A percentile compares a stretch with the other conserved stretches of the same genome.
Evolutionary conservation across 1,284 basidiomycete species (phyloP).

Genomic region (Trichosporon sp.): DNA sequence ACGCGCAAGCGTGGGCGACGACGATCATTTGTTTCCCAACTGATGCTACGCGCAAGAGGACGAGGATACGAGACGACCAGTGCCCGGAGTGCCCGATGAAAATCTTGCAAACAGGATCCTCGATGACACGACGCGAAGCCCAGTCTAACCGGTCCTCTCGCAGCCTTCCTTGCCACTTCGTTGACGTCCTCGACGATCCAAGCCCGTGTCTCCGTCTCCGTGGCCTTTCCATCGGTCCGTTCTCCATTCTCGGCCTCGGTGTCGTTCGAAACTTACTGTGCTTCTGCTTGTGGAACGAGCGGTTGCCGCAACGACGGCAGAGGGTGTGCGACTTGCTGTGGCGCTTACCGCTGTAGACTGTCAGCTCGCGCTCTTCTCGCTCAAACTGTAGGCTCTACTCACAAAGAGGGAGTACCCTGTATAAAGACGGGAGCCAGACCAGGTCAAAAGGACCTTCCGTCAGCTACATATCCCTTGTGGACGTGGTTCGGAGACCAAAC

Average conservation of each 20-base stretch:
- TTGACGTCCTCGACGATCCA: neutral
- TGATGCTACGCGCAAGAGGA: no score
- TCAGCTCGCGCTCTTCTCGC: conserved; percentile 6
- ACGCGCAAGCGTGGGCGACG: no score
- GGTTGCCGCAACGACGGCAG: conserved; percentile 88
- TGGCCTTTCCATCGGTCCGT: neutral
- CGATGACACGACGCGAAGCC: no score
- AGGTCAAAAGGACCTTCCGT: conserved; percentile 56
- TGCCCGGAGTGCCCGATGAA: no score
- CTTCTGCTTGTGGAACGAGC: conserved; percentile 94
- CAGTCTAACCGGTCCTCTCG: no score
- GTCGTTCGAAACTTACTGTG: conserved; percentile 63
- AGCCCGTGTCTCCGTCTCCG: neutral
- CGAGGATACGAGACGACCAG: no score
- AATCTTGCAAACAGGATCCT: neutral
- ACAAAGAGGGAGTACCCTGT: conserved; percentile 88
- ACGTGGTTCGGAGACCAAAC: neutral
- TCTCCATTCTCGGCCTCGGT: neutral
- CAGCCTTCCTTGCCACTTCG: neutral
- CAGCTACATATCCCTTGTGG: conserved; percentile 22
- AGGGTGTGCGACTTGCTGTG: conserved; percentile 98
- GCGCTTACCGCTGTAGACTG: conserved; percentile 66
- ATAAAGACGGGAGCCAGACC: conserved; percentile 55
- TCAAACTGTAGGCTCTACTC: conserved; percentile 13
- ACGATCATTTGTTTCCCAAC: no score